Evolutionary conservation across 805 yeast genomes (phyloP).

Genomic region (Brettanomyces nanus): DNA sequence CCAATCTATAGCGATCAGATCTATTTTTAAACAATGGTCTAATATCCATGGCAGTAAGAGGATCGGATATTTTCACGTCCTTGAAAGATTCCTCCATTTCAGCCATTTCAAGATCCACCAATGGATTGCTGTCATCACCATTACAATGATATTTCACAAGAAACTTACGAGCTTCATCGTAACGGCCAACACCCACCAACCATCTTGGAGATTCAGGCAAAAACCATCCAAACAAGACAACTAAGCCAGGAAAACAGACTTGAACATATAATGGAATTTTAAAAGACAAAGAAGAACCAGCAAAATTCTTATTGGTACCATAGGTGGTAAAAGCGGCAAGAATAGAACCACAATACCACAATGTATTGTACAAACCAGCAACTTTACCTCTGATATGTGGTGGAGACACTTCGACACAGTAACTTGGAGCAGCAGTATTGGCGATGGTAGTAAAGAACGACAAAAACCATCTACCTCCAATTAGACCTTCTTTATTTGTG

Average conservation of each 20-base stretch:
- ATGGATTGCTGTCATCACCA: not conserved
- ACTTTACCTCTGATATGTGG: not conserved
- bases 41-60: not conserved
- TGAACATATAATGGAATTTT: not conserved
- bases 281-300: not conserved
- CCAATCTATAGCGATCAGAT: not conserved
- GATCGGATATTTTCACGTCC: not conserved
- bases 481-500: not conserved
- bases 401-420: not conserved
- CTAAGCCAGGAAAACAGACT: not conserved
- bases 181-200: not conserved
- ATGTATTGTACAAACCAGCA: not conserved
- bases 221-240: not conserved
- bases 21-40: not conserved
- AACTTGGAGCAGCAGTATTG: not conserved
- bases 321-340: not conserved
- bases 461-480: not conserved
- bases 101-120: not conserved
- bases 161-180: not conserved
- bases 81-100: not conserved
- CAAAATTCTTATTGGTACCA: not conserved
- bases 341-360: not conserved
- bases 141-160: not conserved
- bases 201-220: too few relatives aligned
- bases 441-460: not conserved